Conservation (phyloP, 208 protist genomes). For the Wallacemonas sp. region DNA sequence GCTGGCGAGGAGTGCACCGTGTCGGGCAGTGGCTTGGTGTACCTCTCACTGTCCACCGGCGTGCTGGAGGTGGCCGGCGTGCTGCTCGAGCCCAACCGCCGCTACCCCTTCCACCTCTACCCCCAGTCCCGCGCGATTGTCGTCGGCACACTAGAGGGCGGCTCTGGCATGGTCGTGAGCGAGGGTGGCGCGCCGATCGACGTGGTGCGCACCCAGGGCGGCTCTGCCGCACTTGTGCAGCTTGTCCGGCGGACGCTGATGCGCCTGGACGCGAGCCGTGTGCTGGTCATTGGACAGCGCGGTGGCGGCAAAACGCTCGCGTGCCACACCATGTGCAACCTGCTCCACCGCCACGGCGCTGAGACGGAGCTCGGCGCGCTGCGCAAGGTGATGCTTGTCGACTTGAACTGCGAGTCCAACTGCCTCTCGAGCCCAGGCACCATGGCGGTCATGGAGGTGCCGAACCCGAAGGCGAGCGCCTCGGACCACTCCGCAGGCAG, state of each 20-base stretch:
- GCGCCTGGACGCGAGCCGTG: constrained; percentile 27
- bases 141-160: constrained; percentile 78
- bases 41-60: constrained; percentile 58
- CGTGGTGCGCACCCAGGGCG: constrained; percentile 31
- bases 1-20: constrained; percentile 82
- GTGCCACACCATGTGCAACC: constrained; percentile 77
- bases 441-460: constrained; percentile 44
- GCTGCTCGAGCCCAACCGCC: constrained; percentile 51
- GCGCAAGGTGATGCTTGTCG: constrained; percentile 43
- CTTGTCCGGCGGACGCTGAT: constrained; percentile 57
- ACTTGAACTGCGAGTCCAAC: constrained; percentile 81
- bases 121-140: constrained; percentile 38
- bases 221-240: constrained; percentile 53
- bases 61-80: constrained; percentile 75
- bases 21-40: constrained; percentile 41
- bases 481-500: background rate
- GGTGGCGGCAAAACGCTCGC: constrained; percentile 65
- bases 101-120: constrained; percentile 54
- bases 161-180: constrained; percentile 39
- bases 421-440: constrained; percentile 69
- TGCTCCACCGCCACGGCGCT: constrained; percentile 36
- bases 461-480: constrained; percentile 12
- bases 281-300: constrained; percentile 67
- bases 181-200: constrained; percentile 43
- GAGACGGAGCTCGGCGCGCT: constrained; percentile 10